Conservation (phyloP, 441 rosid genomes). For the Brassica hybrid region DNA sequence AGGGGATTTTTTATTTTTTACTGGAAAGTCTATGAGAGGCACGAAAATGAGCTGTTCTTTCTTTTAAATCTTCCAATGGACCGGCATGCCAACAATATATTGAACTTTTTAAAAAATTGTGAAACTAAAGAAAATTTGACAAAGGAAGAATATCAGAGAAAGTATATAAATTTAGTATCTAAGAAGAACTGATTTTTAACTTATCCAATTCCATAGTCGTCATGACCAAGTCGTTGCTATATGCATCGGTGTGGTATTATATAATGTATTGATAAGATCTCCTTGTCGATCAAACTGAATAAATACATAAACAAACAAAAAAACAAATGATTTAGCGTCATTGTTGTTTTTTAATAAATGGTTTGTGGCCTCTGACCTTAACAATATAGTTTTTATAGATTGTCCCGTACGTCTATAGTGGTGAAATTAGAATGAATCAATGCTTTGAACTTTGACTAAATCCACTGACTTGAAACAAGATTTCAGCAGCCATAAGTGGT, state of each 20-base stretch:
- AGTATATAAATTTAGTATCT: not conserved
- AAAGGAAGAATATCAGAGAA: not conserved
- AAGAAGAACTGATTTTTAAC: not conserved
- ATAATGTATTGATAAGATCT: not conserved
- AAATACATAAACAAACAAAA: not conserved
- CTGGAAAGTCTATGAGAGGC: not conserved
- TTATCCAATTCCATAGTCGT: not conserved
- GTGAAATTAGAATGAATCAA: not conserved
- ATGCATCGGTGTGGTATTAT: not conserved
- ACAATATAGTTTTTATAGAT: not conserved
- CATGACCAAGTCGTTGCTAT: not conserved
- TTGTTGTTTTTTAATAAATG: not conserved
- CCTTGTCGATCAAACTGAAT: not conserved
- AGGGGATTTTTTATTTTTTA: not conserved
- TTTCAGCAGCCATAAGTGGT: constrained; percentile 8
- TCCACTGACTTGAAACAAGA: not conserved
- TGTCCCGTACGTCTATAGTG: constrained; percentile 5
- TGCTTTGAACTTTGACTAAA: constrained; percentile 15
- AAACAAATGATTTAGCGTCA: not conserved
- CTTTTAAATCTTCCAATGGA: not conserved
- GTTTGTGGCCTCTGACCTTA: constrained; percentile 1
- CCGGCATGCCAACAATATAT: too few species aligned
- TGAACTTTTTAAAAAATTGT: too few species aligned
- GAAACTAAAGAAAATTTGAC: not conserved
- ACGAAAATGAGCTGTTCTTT: not conserved